Conservation (phyloP, 257 asterid species). For the Voacanga thouarsii region DNA sequence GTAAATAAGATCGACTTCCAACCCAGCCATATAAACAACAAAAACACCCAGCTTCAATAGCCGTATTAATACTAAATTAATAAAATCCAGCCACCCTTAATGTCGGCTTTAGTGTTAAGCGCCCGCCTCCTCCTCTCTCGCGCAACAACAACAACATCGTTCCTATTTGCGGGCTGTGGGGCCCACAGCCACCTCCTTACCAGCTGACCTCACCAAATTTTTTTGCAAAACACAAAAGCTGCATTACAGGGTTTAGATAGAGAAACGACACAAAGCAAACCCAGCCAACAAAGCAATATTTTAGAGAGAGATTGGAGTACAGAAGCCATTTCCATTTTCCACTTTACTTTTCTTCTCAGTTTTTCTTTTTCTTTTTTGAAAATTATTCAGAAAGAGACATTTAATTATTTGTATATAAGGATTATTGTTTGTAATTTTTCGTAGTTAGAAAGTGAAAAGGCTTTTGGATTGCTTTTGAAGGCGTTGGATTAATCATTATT, state of each 20-base stretch:
- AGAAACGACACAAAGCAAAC: slow-evolving; percentile 14
- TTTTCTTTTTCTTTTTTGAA: not conserved
- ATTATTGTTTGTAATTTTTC: not conserved
- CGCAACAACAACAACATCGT: slow-evolving; percentile 4
- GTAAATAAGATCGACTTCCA: not conserved
- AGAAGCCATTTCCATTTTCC: not conserved
- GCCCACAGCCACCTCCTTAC: slow-evolving; percentile 18
- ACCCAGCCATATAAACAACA: not conserved
- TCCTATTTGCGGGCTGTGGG: slow-evolving; percentile 8
- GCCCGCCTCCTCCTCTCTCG: not conserved
- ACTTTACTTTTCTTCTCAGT: slow-evolving; percentile 7
- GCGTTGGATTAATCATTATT: slow-evolving; percentile 5
- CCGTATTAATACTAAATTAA: not conserved
- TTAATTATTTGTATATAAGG: not conserved
- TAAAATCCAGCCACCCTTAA: not conserved
- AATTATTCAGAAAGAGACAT: slow-evolving; percentile 2
- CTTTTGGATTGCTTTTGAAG: slow-evolving; percentile 14
- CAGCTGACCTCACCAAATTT: not conserved
- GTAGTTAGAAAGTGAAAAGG: slow-evolving; percentile 16
- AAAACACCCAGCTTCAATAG: not conserved
- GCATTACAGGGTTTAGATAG: slow-evolving; percentile 25
- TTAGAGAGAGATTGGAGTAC: slow-evolving; percentile 22
- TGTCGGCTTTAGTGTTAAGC: slow-evolving; percentile 26
- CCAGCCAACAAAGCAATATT: not conserved
- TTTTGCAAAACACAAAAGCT: not conserved